phyloP scores from a whole-genome alignment of 352 stramenopile genomes.

The Labyrinthula sp. region DNA sequence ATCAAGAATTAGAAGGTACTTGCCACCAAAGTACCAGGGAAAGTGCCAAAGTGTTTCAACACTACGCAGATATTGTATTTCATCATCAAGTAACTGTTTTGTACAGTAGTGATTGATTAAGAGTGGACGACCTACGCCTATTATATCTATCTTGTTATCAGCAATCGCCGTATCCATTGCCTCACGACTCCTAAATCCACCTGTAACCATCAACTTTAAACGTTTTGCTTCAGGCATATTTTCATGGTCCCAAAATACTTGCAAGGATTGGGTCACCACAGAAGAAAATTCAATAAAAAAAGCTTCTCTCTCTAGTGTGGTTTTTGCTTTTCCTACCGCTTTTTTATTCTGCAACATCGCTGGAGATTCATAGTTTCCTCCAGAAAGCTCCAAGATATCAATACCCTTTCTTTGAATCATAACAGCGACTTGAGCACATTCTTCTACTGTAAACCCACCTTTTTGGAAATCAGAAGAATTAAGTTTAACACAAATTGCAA shows the following conservation, averaged over 20 bases:
- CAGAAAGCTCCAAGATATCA: conserved; percentile 1
- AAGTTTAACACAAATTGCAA: conserved; percentile 1
- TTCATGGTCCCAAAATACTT: no score
- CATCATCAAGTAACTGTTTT: neutral
- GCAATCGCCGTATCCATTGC: neutral
- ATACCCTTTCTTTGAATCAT: neutral
- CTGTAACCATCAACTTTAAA: neutral
- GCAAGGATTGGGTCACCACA: neutral
- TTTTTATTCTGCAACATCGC: neutral
- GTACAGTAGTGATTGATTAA: neutral
- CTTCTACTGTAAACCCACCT: conserved; percentile 1
- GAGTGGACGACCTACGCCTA: conserved; percentile 3
- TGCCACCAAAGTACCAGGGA: no score
- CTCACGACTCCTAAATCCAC: neutral
- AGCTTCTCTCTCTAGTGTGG: neutral
- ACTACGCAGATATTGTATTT: neutral
- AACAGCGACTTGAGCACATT: neutral
- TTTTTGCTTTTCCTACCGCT: neutral
- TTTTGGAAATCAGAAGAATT: conserved; percentile 4
- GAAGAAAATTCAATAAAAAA: conserved; percentile 3
- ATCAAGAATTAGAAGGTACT: no score
- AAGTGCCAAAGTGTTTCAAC: no score
- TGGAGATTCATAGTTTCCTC: conserved; percentile 3
- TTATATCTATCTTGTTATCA: neutral
- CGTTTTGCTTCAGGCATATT: no score